phyloP scores from a whole-genome alignment of 148 eudicot genomes.

The Dianthus caryophyllus region DNA sequence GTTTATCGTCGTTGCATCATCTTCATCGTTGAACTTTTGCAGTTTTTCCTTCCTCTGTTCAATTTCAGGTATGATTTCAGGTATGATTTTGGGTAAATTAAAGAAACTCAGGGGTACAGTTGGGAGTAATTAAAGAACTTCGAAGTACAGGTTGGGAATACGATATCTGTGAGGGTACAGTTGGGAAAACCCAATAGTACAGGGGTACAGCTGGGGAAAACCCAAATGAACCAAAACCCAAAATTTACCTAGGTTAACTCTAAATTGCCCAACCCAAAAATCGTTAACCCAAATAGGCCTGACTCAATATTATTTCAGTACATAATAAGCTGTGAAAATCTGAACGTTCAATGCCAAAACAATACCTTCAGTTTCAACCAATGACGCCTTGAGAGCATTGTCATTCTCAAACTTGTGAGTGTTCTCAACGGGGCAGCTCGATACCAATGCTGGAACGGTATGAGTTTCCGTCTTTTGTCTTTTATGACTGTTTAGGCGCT shows the following conservation, averaged over 20 bases:
- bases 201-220: too few relatives aligned
- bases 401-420: background rate
- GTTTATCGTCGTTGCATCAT: too few relatives aligned
- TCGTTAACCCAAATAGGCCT: constrained; percentile 9
- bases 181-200: background rate
- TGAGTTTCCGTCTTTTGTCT: constrained; percentile 21
- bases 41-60: too few relatives aligned
- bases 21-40: too few relatives aligned
- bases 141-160: too few relatives aligned
- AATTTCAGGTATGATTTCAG: too few relatives aligned
- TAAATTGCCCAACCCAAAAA: too few relatives aligned
- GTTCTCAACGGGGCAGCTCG: constrained; percentile 2
- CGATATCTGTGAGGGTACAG: too few relatives aligned
- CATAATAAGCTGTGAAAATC: constrained; percentile 1
- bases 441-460: constrained; percentile 1
- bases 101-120: too few relatives aligned
- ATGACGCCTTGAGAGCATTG: constrained; percentile 1
- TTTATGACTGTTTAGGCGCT: constrained; percentile 20
- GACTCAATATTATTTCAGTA: constrained; percentile 6
- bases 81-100: too few relatives aligned
- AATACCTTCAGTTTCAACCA: constrained; percentile 8
- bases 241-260: constrained; percentile 32
- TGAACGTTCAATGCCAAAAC: constrained; percentile 4
- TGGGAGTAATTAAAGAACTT: too few relatives aligned
- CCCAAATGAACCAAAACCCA: background rate